phyloP scores from a whole-genome alignment of 1,284 basidiomycete species.

The Sutorius eximius region DNA sequence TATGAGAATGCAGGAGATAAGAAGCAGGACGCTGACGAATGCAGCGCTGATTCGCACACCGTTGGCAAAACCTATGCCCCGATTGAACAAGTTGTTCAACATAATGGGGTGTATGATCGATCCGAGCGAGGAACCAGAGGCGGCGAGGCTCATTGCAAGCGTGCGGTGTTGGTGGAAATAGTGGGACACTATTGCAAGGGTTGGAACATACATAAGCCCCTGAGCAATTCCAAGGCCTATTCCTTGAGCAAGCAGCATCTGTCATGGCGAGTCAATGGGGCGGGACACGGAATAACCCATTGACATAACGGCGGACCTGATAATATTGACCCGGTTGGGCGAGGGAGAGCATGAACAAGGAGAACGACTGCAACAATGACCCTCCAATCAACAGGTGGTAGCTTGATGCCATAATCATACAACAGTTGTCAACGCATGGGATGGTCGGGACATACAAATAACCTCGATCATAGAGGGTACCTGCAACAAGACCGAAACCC shows the following conservation, averaged over 20 bases:
- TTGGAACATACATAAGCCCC: conserved; percentile 34
- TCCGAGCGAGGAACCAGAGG: conserved; percentile 37
- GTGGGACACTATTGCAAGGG: conserved; percentile 35
- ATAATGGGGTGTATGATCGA: conserved; percentile 38
- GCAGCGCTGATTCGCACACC: conserved; percentile 36
- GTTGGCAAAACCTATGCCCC: conserved; percentile 26
- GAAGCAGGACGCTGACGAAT: conserved; percentile 26
- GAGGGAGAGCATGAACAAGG: conserved; percentile 34
- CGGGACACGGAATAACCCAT: not conserved
- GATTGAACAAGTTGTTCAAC: conserved; percentile 41
- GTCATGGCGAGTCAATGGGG: not conserved
- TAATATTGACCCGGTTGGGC: conserved; percentile 26
- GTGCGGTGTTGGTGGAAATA: conserved; percentile 36
- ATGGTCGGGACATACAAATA: conserved; percentile 29
- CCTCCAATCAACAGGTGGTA: conserved; percentile 32
- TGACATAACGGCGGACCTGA: conserved; percentile 16
- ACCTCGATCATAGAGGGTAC: conserved; percentile 29
- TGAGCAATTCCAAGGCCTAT: conserved; percentile 33
- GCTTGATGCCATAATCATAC: conserved; percentile 16
- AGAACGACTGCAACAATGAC: conserved; percentile 27
- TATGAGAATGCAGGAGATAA: conserved; percentile 31
- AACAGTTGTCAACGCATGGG: not conserved
- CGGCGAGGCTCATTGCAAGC: conserved; percentile 36
- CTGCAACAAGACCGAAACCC: conserved; percentile 15
- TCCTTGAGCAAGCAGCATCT: conserved; percentile 39